These are phyloP conservation scores for Testicularia cyperi DNA, from an alignment of 1,284 basidiomycete genomes.

Conservation along the genomic window DNA sequence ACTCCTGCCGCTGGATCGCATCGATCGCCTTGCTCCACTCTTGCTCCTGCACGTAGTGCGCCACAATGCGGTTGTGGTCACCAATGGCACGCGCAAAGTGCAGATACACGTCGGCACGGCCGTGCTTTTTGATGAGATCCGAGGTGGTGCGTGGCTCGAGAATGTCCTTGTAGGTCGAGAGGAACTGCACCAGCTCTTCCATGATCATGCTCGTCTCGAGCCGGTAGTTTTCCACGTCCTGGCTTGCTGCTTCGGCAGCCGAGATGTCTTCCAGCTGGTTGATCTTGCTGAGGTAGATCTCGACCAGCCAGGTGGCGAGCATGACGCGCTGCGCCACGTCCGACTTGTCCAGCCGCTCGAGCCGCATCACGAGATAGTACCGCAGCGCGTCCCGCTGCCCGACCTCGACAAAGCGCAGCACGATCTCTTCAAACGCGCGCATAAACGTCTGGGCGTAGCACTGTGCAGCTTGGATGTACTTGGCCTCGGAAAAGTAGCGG, in stretches of 20 bases:
- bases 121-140: constrained; percentile 89
- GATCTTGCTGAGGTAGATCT: constrained; percentile 94
- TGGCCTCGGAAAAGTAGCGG: constrained; percentile 76
- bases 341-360: constrained; percentile 78
- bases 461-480: constrained; percentile 87
- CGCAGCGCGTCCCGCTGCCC: constrained; percentile 89
- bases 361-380: constrained; percentile 81
- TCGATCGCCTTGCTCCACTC: constrained; percentile 89
- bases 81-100: constrained; percentile 82
- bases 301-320: constrained; percentile 96
- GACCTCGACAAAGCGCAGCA: constrained; percentile 83
- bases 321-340: constrained; percentile 93
- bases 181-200: constrained; percentile 87
- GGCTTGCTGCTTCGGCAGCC: constrained; percentile 74
- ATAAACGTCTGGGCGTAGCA: constrained; percentile 72
- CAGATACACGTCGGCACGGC: constrained; percentile 86
- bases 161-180: constrained; percentile 74
- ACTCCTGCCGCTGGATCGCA: constrained; percentile 72
- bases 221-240: constrained; percentile 81
- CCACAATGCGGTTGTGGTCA: constrained; percentile 82
- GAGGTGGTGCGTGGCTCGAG: constrained; percentile 83
- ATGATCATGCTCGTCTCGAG: constrained; percentile 81
- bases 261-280: constrained; percentile 87
- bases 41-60: constrained; percentile 87
- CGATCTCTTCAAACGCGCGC: constrained; percentile 85